A percentile compares a stretch with the other conserved stretches of the same genome.
phyloP scores from a whole-genome alignment of 441 rosid species.

The Theobroma grandiflorum region DNA sequence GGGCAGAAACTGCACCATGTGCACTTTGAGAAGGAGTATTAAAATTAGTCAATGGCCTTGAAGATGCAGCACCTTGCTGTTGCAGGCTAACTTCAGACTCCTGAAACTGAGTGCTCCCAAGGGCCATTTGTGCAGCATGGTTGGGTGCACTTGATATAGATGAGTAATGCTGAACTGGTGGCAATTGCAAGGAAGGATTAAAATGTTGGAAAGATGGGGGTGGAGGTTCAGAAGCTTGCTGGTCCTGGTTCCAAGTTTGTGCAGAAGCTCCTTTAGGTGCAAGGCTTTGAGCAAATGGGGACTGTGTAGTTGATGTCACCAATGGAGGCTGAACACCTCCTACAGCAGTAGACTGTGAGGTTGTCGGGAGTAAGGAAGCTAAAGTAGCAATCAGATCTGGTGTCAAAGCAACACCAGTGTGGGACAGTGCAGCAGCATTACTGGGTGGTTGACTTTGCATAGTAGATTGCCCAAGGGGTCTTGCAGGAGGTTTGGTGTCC shows the following conservation, averaged over 20 bases:
- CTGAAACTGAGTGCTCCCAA: constrained; percentile 55
- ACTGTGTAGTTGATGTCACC: constrained; percentile 51
- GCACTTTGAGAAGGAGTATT: constrained; percentile 62
- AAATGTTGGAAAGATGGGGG: constrained; percentile 57
- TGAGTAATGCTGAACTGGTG: constrained; percentile 58
- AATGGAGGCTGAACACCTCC: constrained; percentile 55
- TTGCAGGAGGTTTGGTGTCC: constrained; percentile 55
- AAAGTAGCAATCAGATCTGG: constrained; percentile 89
- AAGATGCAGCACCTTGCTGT: constrained; percentile 53
- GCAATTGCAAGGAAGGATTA: constrained; percentile 51
- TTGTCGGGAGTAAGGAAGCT: constrained; percentile 74
- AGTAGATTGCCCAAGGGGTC: constrained; percentile 47
- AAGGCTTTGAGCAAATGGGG: constrained; percentile 44
- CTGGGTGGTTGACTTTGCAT: constrained; percentile 46
- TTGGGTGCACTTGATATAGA: constrained; percentile 46
- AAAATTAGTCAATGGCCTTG: constrained; percentile 49
- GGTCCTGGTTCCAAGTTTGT: constrained; percentile 64
- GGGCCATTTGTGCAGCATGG: constrained; percentile 52
- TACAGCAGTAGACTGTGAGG: constrained; percentile 48
- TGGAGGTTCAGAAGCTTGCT: constrained; percentile 49
- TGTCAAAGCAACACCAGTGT: constrained; percentile 70
- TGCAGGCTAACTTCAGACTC: constrained; percentile 48
- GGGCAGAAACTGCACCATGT: constrained; percentile 58
- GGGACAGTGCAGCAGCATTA: constrained; percentile 46
- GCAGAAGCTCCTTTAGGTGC: constrained; percentile 48